A percentile compares a stretch with the other conserved stretches of the same genome.
These are phyloP conservation scores for Exobasidium rhododendri DNA, from an alignment of 1,284 basidiomycete genomes.

Conservation along the genomic window DNA sequence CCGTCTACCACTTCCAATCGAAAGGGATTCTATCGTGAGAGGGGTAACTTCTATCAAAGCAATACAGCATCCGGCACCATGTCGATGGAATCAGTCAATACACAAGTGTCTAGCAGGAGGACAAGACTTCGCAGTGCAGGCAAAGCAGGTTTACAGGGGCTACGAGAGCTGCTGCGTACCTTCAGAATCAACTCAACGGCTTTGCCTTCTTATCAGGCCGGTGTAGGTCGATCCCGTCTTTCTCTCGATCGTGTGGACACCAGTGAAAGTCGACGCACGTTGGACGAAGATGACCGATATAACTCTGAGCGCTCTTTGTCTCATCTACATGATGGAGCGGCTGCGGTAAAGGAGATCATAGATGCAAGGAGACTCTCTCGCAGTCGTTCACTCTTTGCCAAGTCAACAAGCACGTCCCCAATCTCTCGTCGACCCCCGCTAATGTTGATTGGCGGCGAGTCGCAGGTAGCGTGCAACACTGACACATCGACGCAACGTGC, in stretches of 20 bases:
- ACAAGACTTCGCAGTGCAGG: slow-evolving; percentile 36
- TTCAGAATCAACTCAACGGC: slow-evolving; percentile 18
- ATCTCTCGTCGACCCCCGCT: too few species aligned
- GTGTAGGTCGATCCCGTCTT: background rate
- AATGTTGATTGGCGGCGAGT: too few species aligned
- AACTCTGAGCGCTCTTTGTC: too few species aligned
- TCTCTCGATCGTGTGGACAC: background rate
- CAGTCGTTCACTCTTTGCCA: background rate
- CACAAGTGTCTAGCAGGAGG: slow-evolving; percentile 23
- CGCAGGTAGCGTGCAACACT: too few species aligned
- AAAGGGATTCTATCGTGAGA: slow-evolving; percentile 8
- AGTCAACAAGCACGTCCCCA: background rate
- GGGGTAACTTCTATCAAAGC: slow-evolving; percentile 11
- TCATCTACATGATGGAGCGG: too few species aligned
- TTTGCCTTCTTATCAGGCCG: background rate
- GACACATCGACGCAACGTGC: too few species aligned
- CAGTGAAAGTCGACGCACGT: background rate
- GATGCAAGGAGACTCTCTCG: background rate
- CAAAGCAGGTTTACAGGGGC: slow-evolving; percentile 33
- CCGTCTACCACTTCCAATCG: slow-evolving; percentile 20
- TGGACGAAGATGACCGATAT: background rate
- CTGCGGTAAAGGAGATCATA: background rate
- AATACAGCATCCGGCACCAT: background rate
- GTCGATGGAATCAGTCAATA: slow-evolving; percentile 9
- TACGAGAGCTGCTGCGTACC: slow-evolving; percentile 29